Evolutionary conservation across 2,329 filamentous ascomycete species (phyloP).

Genomic region (Monilinia aucupariae): DNA sequence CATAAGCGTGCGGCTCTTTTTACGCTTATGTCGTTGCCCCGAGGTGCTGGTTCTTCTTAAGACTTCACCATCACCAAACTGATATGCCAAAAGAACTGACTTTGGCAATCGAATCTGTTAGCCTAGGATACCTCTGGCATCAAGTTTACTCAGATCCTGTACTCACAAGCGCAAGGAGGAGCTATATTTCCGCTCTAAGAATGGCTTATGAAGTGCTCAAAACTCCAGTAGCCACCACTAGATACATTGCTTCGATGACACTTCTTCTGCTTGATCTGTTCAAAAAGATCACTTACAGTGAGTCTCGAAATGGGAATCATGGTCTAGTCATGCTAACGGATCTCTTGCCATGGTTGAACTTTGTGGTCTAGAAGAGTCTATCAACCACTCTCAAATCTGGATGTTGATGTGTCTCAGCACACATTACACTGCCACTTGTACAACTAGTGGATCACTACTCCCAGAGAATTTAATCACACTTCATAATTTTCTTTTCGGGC

Average conservation of each 20-base stretch:
- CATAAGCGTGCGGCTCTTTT: conserved; percentile 12
- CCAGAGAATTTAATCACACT: conserved; percentile 6
- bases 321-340: conserved; percentile 39
- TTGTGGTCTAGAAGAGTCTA: neutral
- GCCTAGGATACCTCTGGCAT: conserved; percentile 16
- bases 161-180: neutral
- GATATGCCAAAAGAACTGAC: conserved; percentile 4
- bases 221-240: neutral
- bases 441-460: conserved; percentile 3
- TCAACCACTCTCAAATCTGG: neutral
- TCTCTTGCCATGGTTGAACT: conserved; percentile 31
- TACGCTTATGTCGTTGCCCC: conserved; percentile 14
- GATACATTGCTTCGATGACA: conserved; percentile 12
- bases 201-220: conserved; percentile 3
- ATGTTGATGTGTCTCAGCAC: conserved; percentile 12
- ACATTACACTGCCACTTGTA: conserved; percentile 13
- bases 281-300: conserved; percentile 2
- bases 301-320: neutral
- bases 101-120: conserved; percentile 14
- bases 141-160: conserved; percentile 4
- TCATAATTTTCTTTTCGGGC: conserved; percentile 1
- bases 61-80: neutral
- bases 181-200: conserved; percentile 11
- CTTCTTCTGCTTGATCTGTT: conserved; percentile 17
- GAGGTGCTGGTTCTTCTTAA: conserved; percentile 11